Conservation (phyloP, 129 eudicot species). For the Ambrosia trifida region DNA sequence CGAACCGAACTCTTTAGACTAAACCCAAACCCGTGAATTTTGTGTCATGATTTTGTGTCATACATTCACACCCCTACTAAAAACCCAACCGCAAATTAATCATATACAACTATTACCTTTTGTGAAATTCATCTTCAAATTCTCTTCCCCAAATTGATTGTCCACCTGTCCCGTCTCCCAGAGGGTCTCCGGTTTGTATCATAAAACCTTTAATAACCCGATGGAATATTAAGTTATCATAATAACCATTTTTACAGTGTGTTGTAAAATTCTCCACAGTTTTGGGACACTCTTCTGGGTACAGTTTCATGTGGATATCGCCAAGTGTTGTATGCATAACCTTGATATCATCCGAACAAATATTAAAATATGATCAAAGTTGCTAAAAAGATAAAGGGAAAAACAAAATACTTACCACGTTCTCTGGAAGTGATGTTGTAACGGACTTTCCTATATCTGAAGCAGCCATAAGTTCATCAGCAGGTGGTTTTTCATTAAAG, state of each 20-base stretch:
- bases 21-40: too few species aligned
- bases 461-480: constrained; percentile 92
- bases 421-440: constrained; percentile 92
- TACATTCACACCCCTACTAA: background rate
- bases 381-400: background rate
- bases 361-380: background rate
- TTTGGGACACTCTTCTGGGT: constrained; percentile 99
- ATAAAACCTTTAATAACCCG: constrained; percentile 97
- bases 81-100: background rate
- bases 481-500: constrained; percentile 94
- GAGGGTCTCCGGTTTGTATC: constrained; percentile 98
- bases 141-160: constrained; percentile 99
- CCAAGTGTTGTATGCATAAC: constrained; percentile 90
- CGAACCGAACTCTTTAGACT: too few species aligned
- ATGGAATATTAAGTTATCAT: constrained; percentile 93
- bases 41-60: too few species aligned
- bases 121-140: constrained; percentile 96
- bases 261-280: constrained; percentile 98
- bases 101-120: constrained; percentile 53
- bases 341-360: constrained; percentile 39
- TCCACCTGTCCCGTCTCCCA: constrained; percentile 99
- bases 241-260: constrained; percentile 93
- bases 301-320: constrained; percentile 87
- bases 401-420: constrained; percentile 57
- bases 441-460: constrained; percentile 87